Base-by-base conservation (phyloP, 805 yeast genomes). In the Lipomyces kockii region DNA sequence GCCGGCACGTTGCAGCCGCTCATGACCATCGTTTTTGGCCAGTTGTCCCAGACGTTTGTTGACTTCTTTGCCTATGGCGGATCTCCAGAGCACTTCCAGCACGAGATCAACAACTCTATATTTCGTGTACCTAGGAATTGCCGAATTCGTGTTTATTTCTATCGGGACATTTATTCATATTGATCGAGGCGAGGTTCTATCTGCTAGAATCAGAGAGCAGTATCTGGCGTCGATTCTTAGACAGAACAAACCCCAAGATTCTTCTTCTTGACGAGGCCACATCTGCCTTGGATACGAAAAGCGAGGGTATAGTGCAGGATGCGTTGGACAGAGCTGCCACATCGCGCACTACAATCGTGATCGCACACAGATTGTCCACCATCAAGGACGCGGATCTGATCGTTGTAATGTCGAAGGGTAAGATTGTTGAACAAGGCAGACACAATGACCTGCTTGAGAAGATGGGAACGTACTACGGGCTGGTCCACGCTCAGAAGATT, bases 241-340 rank as follows among this genome's bases (percentile, higher is more conserved):
- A 43, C 83, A 80, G 69, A 80, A 80, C 62, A 76, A 79, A 84
- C 25, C 91, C 91, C 4, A 79, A 82, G 34, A 80, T 87, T 8
- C 77, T 87, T 57, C 80, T 87, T 9, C 77, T 87, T 58, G 91
- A 87, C 74, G 91, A 87, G 73, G 90, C 90, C 3, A 87, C 90
- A 0, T 85, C 89, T 8, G 90, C 90, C 0, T 78, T 87, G 54
- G 90, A 87, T 74, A 83, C 88, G 11, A 82, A 83, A 58, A 83
- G 86, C 71, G 90, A 87, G 73, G 86, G 85, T 67, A 80, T 86
- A 6, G 88, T 87, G 51, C 84, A 85, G 80, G 79, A 78, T 39
- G 87, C 87, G 39, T 77, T 87, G 64, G 73, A 76, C 52, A 68
- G 73, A 5, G 76, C 76, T 9, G 51, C 77, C 11, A 64, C 65